Base-by-base conservation (phyloP, 768 basidiomycete genomes). In the Gyrodon lividus region DNA sequence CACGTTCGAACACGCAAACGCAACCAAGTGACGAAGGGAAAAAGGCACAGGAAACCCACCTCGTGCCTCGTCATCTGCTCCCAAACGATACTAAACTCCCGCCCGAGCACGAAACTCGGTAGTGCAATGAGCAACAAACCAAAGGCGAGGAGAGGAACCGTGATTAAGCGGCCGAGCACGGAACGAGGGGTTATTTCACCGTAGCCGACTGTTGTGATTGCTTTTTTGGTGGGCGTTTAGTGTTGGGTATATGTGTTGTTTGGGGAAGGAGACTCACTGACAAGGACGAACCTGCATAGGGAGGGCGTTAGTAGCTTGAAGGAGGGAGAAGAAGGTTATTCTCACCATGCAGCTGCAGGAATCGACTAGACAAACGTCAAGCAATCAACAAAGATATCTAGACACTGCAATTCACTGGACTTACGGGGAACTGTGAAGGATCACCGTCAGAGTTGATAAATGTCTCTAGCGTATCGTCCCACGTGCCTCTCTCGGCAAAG, bases 61-160 rank as follows among this genome's bases (percentile, higher is more conserved):
- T 75, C 70, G 43, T 76, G 67, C 17, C 64, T 70, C 0, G 76
- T 77, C 89, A 94, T 92, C 26, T 77, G 77, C 51, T 94, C 91
- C 88, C 92, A 97, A 1, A 94, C 89, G 12, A 86, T 73, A 52
- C 90, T 91, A 66, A 97, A 97, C 65, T 97, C 92, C 33, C 92
- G 74, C 0, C 93, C 93, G 13, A 97, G 81, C 1, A 97, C 93
- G 62, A 97, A 96, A 61, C 84, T 88, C 6, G 93, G 93, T 5
- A 96, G 77, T 0, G 93, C 94, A 62, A 97, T 93, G 37, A 95
- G 77, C 0, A 97, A 77, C 9, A 96, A 76, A 3, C 93, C 93
- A 59, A 91, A 95, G 12, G 91, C 78, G 43, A 97, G 82, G 17
- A 97, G 78, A 0, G 93, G 93, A 1, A 95, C 72, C 0, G 93